phyloP scores from a whole-genome alignment of 192 early-diverging fungal genomes.

The Gonapodya prolifera region DNA sequence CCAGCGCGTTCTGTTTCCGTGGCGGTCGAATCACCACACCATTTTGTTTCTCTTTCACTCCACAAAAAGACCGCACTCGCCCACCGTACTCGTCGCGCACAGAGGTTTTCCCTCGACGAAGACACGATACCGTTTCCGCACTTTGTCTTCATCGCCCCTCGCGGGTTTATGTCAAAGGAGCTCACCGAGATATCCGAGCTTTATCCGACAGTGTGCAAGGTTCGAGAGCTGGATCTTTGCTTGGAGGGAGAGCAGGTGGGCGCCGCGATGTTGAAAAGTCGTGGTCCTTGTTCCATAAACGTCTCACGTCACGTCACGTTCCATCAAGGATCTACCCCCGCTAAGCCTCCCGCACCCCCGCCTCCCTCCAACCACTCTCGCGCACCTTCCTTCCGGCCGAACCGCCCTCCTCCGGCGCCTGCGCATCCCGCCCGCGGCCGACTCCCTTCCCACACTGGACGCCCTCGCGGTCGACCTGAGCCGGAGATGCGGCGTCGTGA shows the following conservation, averaged over 20 bases:
- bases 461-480: neutral
- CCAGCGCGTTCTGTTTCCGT: neutral
- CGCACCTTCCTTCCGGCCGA: neutral
- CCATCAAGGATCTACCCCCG: neutral
- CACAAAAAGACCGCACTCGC: neutral
- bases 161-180: neutral
- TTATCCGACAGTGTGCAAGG: neutral
- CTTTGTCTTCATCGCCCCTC: neutral
- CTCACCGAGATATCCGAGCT: neutral
- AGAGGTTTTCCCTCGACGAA: neutral
- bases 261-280: neutral
- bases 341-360: neutral
- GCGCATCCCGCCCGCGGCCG: neutral
- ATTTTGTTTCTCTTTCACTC: neutral
- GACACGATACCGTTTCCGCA: neutral
- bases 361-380: neutral
- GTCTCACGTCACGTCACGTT: neutral
- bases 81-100: neutral
- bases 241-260: neutral
- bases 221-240: neutral
- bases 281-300: neutral
- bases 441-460: neutral
- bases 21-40: neutral
- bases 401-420: neutral
- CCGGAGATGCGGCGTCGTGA: neutral